Base-by-base conservation (phyloP, 1,284 basidiomycete species). In the Malassezia dermatis region DNA sequence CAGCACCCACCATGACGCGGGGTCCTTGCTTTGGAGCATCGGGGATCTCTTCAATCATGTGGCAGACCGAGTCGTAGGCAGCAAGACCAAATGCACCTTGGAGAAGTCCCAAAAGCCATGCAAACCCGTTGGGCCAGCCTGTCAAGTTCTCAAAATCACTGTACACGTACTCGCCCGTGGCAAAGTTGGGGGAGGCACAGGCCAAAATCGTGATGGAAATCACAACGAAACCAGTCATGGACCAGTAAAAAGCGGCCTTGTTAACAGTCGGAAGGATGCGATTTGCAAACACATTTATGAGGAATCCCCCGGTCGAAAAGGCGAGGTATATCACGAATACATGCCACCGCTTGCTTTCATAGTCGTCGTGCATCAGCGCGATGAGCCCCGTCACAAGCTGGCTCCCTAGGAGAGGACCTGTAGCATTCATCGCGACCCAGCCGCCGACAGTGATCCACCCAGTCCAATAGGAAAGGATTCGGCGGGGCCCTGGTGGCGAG, bases 11-110 rank as follows among this genome's bases (percentile, higher is more conserved):
- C 62, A 86, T 81, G 0, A 82, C 82, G 23, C 73, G 75, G 0
- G 83, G 84, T 6, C 84, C 78, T 57, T 83, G 78, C 24, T 78
- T 62, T 10, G 78, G 73, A 0, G 84, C 82, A 27, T 80, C 75
- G 28, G 80, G 80, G 7, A 84, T 81, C 68, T 85, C 83, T 67
- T 84, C 83, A 1, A 82, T 80, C 79, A 78, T 63, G 60, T 78
- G 77, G 6, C 66, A 58, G 0, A 64, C 67, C 5, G 60, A 67
- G 34, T 70, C 68, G 15, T 51, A 46, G 0, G 65, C 66, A 12
- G 75, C 75, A 0, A 79, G 63, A 15, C 75, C 75, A 56, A 79
- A 78, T 0, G 67, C 62, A 0, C 68, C 65, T 63, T 79, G 78
- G 2, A 79, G 66, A 11, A 78, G 61, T 24, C 77, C 78, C 7